Conservation (phyloP, 805 yeast genomes). For the Aciculoconidium aculeatum region DNA sequence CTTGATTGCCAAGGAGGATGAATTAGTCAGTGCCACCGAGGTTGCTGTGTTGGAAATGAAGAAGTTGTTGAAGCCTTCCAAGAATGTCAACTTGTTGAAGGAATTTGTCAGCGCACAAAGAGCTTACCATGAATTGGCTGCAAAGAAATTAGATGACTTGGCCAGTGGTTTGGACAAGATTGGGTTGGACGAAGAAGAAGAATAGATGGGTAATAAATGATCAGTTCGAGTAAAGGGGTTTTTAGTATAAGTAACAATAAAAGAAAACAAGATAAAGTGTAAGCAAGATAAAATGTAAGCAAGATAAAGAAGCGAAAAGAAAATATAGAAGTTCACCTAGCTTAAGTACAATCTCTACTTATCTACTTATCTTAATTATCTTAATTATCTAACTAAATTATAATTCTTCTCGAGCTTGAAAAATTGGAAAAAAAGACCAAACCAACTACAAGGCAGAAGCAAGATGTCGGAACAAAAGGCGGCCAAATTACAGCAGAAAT, state of each 20-base stretch:
- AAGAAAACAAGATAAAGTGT: background rate
- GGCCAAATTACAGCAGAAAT: conserved; percentile 35
- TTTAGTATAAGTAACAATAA: too few relatives aligned
- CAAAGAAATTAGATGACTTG: conserved; percentile 29
- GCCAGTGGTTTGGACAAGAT: conserved; percentile 27
- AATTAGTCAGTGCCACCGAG: conserved; percentile 71
- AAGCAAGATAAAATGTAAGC: background rate
- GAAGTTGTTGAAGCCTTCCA: conserved; percentile 60
- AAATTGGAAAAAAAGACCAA: too few relatives aligned
- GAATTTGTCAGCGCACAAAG: conserved; percentile 66
- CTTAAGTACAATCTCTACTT: too few relatives aligned
- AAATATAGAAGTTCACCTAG: too few relatives aligned
- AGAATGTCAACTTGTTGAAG: conserved; percentile 56
- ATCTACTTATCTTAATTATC: too few relatives aligned
- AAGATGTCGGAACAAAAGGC: conserved; percentile 24
- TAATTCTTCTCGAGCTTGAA: too few relatives aligned
- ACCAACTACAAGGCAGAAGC: too few relatives aligned
- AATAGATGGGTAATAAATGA: conserved; percentile 8
- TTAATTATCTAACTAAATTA: background rate
- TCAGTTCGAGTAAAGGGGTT: too few relatives aligned
- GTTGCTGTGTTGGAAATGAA: conserved; percentile 77
- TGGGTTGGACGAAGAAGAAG: conserved; percentile 32
- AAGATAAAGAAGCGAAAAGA: background rate
- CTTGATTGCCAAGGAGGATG: conserved; percentile 62
- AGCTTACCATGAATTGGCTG: conserved; percentile 43